Base-by-base conservation (phyloP, 78 protist species). In the Bodo saltans region DNA sequence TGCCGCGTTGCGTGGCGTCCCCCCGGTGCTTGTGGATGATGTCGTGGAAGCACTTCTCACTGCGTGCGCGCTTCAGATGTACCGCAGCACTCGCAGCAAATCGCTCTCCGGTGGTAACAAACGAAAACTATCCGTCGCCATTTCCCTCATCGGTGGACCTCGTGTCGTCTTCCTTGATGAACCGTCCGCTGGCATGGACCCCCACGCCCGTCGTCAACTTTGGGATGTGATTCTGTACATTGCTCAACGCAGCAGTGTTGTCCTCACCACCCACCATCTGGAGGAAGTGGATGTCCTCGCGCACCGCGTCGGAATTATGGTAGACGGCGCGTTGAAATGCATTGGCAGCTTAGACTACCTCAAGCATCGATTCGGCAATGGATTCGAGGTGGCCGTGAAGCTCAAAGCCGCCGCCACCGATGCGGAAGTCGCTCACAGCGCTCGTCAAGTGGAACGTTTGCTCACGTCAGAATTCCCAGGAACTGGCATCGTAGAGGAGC, bases 81-180 rank as follows among this genome's bases (percentile, higher is more conserved):
- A 86, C n/a, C 32, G 35, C 27, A 83, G 88, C 32, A 23, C 67
- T 32, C 40, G 27, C 74, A 38, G 85, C 0, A 71, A 78, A n/a
- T 72, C 81, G 47, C 83, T 88, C 74, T 83, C 91, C 3, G 98
- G 98, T 47, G 98, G 98, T 41, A 96, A 94, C 97, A 90, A 89
- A 81, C 88, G 98, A 34, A 67, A 94, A 29, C 72, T 95, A n/a
- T 69, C 89, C 12, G 89, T 96, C 35, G 96, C 96, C 37, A 83
- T 95, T n/a, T 52, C 93, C n/a, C 42, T 83, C 39, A 74, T 87
- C 70, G 97, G 98, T 29, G 89, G 60, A 11, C 88, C 88, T 1
- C 75, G 39, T 23, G 42, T 87, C 38, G 17, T 87, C 34, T 11
- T 87, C 32, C 70, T 87, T 21, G 89, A 87, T 37, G 89, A 87